A percentile compares a stretch with the other conserved stretches of the same genome.
Evolutionary conservation across 2,329 filamentous ascomycete genomes (phyloP).

Genomic region (Colletotrichum filicis): DNA sequence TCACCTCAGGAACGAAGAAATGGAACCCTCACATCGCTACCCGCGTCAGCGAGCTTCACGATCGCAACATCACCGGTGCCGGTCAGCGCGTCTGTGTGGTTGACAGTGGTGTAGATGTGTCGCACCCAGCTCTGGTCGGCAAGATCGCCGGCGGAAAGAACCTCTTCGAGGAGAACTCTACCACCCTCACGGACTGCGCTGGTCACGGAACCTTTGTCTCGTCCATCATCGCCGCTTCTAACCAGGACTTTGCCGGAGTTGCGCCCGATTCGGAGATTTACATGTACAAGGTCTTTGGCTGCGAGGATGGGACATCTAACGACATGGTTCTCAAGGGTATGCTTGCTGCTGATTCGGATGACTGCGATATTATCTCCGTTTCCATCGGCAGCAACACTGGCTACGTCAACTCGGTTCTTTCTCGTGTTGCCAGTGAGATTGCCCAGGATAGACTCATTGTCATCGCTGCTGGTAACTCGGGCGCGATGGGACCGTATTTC

Average conservation of each 20-base stretch:
- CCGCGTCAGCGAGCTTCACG: constrained; percentile 35
- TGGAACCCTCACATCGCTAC: constrained; percentile 38
- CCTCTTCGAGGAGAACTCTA: constrained; percentile 32
- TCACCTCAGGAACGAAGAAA: background rate
- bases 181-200: constrained; percentile 34
- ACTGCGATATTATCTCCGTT: constrained; percentile 38
- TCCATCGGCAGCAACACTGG: constrained; percentile 36
- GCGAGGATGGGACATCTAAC: constrained; percentile 30
- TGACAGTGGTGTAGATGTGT: constrained; percentile 36
- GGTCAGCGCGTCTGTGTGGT: constrained; percentile 38
- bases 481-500: constrained; percentile 21
- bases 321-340: constrained; percentile 39
- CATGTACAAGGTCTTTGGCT: constrained; percentile 42
- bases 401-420: constrained; percentile 26
- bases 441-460: constrained; percentile 30
- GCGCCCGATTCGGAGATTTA: constrained; percentile 38
- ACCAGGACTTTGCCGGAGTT: constrained; percentile 35
- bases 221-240: constrained; percentile 22
- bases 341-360: constrained; percentile 37
- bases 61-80: constrained; percentile 35
- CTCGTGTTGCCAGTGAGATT: constrained; percentile 19
- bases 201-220: constrained; percentile 39
- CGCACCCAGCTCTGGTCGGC: constrained; percentile 35
- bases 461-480: constrained; percentile 25
- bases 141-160: constrained; percentile 36